Percentiles rank a stretch among this genome's conserved stretches.
phyloP scores from a whole-genome alignment of 371 early-diverging fungal genomes.

The Fennellomyces sp. region DNA sequence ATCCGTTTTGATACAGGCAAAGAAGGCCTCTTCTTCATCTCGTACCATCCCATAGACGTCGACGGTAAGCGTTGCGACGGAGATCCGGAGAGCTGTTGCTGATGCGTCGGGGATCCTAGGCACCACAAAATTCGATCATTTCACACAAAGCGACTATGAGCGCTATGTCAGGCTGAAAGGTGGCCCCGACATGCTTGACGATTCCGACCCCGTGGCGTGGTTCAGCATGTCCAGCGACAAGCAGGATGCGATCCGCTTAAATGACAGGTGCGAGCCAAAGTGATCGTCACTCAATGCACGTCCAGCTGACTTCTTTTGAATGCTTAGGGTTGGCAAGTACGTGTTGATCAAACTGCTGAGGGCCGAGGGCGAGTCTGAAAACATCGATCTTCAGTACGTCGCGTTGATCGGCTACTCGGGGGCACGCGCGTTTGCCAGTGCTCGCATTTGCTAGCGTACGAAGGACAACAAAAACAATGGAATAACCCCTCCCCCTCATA shows the following conservation, averaged over 20 bases:
- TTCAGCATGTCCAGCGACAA: conserved; percentile 21
- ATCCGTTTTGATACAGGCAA: conserved; percentile 22
- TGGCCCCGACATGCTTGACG: conserved; percentile 9
- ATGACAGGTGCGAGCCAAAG: conserved; percentile 5
- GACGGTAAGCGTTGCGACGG: conserved; percentile 5
- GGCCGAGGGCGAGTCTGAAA: conserved; percentile 27
- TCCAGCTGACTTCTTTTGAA: not conserved
- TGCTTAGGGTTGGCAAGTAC: conserved; percentile 26
- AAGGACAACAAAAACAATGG: not conserved
- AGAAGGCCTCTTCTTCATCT: conserved; percentile 36
- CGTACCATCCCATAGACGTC: conserved; percentile 17
- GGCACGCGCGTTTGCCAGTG: conserved; percentile 9
- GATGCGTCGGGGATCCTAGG: not conserved
- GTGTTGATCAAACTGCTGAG: conserved; percentile 33
- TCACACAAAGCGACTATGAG: conserved; percentile 15
- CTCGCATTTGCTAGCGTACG: conserved; percentile 6
- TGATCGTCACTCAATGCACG: not conserved
- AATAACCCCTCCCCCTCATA: not conserved
- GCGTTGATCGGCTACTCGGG: conserved; percentile 29
- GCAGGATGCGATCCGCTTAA: conserved; percentile 13
- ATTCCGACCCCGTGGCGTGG: conserved; percentile 29
- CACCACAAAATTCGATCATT: conserved; percentile 16
- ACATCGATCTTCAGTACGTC: conserved; percentile 39
- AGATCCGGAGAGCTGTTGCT: not conserved
- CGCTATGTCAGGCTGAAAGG: conserved; percentile 1